Base-by-base conservation (phyloP, 169 alveolate genomes). In the Babesia gibsoni region DNA sequence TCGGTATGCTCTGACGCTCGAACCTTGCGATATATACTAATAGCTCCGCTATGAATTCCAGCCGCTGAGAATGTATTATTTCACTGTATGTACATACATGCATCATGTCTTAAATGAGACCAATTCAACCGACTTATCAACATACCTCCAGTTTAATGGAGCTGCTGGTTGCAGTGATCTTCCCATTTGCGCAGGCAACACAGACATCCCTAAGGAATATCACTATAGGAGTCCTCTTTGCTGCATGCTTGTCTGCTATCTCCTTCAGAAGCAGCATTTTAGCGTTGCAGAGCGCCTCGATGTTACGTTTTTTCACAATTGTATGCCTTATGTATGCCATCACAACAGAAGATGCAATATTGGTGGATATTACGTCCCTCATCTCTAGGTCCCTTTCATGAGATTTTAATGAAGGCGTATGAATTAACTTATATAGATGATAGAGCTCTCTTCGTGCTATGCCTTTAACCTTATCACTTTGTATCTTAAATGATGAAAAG, bases 221-320 rank as follows among this genome's bases (percentile, higher is more conserved):
- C 3, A 67, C 70, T 18, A 79, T 79, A 10, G 61, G 58, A 16
- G 29, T 43, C 18, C 88, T 49, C 70, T 79, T 79, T 20, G 61
- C 83, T 8, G 88, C 43, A 23, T 79, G 88, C 52, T 53, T 79
- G 49, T 79, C 78, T 3, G 88, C 88, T 14, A 79, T 79, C 18
- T 69, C 64, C 53, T 69, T 79, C 36, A 79, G 63, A 18, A 79
- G 54, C 41, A 79, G 42, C 29, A 79, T 54, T 52, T 69, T 79
- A 25, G 61, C 35, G 46, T 67, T 50, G 41, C 64, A 58, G 23
- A 79, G 52, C 27, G 72, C 80, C 12, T 37, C 10, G 35, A 68
- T 69, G 53, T 22, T 58, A 27, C 73, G 49, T 33, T 52, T 4
- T 56, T 61, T 68, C 23, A 53, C 18, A 3, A 79, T 65, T 9